phyloP scores from a whole-genome alignment of 345 rosid genomes.

The Iberis pinnata region DNA sequence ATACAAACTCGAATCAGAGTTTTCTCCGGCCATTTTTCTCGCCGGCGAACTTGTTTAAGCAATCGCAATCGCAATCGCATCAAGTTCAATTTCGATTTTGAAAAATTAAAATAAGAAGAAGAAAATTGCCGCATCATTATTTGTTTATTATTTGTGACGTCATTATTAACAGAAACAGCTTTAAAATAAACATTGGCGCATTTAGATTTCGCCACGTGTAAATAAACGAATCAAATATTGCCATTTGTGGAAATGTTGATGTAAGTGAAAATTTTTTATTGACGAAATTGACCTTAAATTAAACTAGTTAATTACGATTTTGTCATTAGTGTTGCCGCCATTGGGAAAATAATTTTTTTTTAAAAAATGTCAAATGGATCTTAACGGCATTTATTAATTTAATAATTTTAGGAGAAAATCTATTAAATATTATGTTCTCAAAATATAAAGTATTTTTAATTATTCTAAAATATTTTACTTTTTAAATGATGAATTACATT shows the following conservation, averaged over 20 bases:
- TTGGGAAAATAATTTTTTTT: no score
- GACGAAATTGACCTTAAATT: no score
- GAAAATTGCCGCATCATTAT: background rate
- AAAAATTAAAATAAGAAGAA: background rate
- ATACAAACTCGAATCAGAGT: slow-evolving; percentile 30
- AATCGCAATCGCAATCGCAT: slow-evolving; percentile 17
- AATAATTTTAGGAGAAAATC: no score
- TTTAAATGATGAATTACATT: no score
- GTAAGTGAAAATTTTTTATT: background rate
- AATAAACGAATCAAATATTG: background rate
- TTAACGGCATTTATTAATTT: no score
- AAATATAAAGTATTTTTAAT: no score
- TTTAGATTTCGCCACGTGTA: background rate
- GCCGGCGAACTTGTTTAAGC: slow-evolving; percentile 28
- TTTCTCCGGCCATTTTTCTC: slow-evolving; percentile 38
- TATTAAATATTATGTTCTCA: no score
- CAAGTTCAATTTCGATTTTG: background rate
- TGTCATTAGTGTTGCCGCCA: no score
- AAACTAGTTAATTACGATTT: no score
- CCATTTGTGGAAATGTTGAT: slow-evolving; percentile 16
- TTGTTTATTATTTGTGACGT: slow-evolving; percentile 25
- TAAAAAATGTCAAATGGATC: no score
- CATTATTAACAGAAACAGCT: slow-evolving; percentile 19
- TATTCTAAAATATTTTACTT: no score
- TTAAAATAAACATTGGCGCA: background rate